Evolutionary conservation across 352 stramenopile genomes (phyloP).

Genomic region (Elongisporangium senticosum): DNA sequence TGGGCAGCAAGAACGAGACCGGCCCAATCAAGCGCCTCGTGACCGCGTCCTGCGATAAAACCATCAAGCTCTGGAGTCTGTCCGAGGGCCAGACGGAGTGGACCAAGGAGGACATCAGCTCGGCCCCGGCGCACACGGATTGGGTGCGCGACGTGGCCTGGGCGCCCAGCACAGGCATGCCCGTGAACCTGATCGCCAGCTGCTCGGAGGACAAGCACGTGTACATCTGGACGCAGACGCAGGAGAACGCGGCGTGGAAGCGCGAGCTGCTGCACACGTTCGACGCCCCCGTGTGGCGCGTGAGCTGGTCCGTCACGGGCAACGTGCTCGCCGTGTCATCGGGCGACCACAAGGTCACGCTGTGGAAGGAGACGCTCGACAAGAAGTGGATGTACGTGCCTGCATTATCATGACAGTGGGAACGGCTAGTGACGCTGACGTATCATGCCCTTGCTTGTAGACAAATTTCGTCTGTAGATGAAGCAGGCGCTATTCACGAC

Average conservation of each 20-base stretch:
- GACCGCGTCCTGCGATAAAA: constrained; percentile 97
- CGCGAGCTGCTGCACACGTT: constrained; percentile 92
- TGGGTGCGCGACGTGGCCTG: constrained; percentile 98
- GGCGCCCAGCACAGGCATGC: constrained; percentile 91
- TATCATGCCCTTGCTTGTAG: constrained; percentile 23
- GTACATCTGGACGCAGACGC: constrained; percentile 94
- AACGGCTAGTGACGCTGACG: constrained; percentile 3
- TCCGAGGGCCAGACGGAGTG: constrained; percentile 67
- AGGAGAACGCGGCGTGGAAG: constrained; percentile 81
- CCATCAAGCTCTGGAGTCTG: constrained; percentile 94
- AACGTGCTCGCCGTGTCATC: constrained; percentile 97
- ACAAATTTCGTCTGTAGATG: constrained; percentile 88
- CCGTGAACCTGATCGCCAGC: constrained; percentile 92
- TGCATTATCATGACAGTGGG: constrained; percentile 1
- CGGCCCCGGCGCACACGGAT: constrained; percentile 86
- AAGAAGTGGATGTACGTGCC: constrained; percentile 92
- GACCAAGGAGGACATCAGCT: constrained; percentile 73
- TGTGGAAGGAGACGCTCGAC: constrained; percentile 98
- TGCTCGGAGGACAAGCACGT: constrained; percentile 88
- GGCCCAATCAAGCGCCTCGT: constrained; percentile 80
- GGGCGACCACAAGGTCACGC: constrained; percentile 95
- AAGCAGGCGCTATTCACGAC: constrained; percentile 76
- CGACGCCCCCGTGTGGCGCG: constrained; percentile 95
- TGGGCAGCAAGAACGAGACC: constrained; percentile 37
- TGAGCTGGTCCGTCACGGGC: constrained; percentile 98